These are phyloP conservation scores for Dryadomyces quercivorus DNA, from an alignment of 2,329 filamentous ascomycete genomes.

Conservation along the genomic window DNA sequence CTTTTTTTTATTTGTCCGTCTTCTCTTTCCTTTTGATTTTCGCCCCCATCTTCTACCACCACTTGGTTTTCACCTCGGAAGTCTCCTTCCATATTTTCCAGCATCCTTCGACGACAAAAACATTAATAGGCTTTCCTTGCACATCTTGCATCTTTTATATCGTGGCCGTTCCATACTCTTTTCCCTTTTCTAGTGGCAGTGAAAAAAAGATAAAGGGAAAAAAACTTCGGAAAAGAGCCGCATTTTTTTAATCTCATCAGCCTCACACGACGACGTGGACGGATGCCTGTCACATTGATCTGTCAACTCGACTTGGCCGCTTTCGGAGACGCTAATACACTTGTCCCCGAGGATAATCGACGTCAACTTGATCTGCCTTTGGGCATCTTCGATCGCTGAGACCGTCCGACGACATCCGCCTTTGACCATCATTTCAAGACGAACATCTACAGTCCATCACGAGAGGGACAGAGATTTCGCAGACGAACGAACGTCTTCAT, in stretches of 20 bases:
- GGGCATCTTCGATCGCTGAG: background rate
- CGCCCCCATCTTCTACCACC: background rate
- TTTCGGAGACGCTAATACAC: background rate
- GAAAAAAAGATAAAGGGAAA: background rate
- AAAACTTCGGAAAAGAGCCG: background rate
- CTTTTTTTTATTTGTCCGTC: background rate
- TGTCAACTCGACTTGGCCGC: background rate
- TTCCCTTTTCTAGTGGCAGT: background rate
- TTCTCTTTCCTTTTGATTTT: background rate
- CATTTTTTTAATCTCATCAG: no score
- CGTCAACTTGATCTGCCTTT: background rate
- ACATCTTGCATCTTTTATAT: no score
- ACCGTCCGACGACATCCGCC: background rate
- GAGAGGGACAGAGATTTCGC: background rate
- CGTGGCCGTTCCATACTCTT: no score
- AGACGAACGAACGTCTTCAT: background rate
- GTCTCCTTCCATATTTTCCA: background rate
- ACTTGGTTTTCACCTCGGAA: background rate
- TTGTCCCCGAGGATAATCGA: background rate
- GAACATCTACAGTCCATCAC: background rate
- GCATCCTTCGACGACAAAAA: no score
- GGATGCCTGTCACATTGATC: background rate
- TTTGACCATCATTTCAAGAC: background rate
- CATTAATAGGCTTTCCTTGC: no score
- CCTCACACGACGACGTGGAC: background rate